A percentile compares a stretch with the other conserved stretches of the same genome.
Evolutionary conservation across 75 land plant species (phyloP).

Genomic region (Selaginella tamariscina): DNA sequence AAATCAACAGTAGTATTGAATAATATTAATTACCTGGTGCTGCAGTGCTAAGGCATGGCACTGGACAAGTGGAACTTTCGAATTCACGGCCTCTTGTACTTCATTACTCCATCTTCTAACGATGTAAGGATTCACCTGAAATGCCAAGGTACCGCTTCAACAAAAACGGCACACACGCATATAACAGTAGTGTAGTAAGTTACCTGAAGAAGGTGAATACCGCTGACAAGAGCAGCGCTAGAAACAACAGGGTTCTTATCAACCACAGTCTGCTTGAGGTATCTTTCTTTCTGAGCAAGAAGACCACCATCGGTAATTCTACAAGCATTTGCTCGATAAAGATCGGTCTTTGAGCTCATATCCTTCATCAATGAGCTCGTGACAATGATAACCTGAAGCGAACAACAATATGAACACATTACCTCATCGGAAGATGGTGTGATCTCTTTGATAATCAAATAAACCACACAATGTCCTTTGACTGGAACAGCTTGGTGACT

Average conservation of each 20-base stretch:
- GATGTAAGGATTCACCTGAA: conserved; percentile 82
- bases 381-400: conserved; percentile 91
- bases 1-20: too few species aligned
- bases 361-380: conserved; percentile 98
- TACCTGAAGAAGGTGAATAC: conserved; percentile 88
- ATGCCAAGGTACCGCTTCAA: background rate
- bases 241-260: conserved; percentile 96
- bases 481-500: conserved; percentile 94
- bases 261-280: conserved; percentile 92
- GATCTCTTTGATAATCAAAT: conserved; percentile 89
- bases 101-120: conserved; percentile 98
- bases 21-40: conserved; percentile 48
- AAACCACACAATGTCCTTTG: conserved; percentile 92
- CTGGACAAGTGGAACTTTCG: conserved; percentile 89
- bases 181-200: too few species aligned
- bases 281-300: conserved; percentile 86
- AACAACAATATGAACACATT: background rate
- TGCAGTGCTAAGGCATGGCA: conserved; percentile 87
- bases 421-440: conserved; percentile 96
- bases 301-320: conserved; percentile 89
- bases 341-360: conserved; percentile 94
- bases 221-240: conserved; percentile 98
- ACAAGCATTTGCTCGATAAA: conserved; percentile 94
- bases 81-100: conserved; percentile 96
- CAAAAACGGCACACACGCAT: too few species aligned